phyloP scores from a whole-genome alignment of 2,329 filamentous ascomycete species.

The Phyllosticta capitalensis region DNA sequence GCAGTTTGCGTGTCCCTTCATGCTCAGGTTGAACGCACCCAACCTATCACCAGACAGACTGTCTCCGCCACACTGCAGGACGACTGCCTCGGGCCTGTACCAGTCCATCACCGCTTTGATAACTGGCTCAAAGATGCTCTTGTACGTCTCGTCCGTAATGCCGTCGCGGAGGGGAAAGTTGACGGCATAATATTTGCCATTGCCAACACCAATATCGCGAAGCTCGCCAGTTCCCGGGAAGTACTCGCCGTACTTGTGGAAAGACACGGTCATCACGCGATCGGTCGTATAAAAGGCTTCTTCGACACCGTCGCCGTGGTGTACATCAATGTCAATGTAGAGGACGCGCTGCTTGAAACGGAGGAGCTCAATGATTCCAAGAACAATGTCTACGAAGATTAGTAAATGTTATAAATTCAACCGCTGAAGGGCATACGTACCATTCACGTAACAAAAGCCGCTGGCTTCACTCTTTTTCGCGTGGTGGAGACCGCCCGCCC shows the following conservation, averaged over 20 bases:
- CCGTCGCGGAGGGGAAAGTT: conserved; percentile 87
- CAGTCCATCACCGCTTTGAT: conserved; percentile 69
- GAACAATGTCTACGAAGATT: conserved; percentile 61
- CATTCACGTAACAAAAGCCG: conserved; percentile 98
- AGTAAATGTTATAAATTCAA: conserved; percentile 22
- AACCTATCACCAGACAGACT: conserved; percentile 87
- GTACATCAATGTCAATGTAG: conserved; percentile 91
- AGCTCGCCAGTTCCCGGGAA: conserved; percentile 84
- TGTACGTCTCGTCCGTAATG: conserved; percentile 84
- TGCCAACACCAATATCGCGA: conserved; percentile 77
- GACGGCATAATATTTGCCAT: conserved; percentile 78
- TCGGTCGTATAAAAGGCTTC: conserved; percentile 86
- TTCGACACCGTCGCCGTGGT: conserved; percentile 85
- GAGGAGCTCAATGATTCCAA: conserved; percentile 82
- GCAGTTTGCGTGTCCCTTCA: conserved; percentile 86
- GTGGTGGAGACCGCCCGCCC: conserved; percentile 96
- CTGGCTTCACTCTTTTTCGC: conserved; percentile 90
- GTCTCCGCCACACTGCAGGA: conserved; percentile 91
- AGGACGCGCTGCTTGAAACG: conserved; percentile 78
- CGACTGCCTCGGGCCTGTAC: conserved; percentile 84
- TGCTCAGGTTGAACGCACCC: conserved; percentile 93
- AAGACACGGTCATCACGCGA: conserved; percentile 84
- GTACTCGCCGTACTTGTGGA: conserved; percentile 95
- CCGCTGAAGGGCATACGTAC: conserved; percentile 15
- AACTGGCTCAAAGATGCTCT: conserved; percentile 71